phyloP scores from a whole-genome alignment of 192 early-diverging fungal genomes.

The Gaertneriomyces semiglobifer region DNA sequence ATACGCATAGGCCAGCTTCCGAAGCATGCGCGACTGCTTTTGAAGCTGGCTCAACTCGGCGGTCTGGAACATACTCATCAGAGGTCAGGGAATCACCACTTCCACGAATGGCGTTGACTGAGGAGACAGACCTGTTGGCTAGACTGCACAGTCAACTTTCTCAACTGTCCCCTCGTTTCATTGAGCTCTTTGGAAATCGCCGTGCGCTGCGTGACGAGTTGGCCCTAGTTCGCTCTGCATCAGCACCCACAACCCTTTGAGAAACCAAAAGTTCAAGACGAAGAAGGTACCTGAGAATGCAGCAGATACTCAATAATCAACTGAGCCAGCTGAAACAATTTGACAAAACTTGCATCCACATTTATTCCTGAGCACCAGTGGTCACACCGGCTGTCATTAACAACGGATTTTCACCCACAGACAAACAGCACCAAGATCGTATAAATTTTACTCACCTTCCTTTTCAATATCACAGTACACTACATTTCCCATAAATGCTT shows the following conservation, averaged over 20 bases:
- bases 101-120: background rate
- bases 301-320: conserved; percentile 57
- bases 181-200: conserved; percentile 26
- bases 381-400: background rate
- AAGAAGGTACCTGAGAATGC: conserved; percentile 41
- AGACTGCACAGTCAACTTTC: background rate
- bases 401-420: conserved; percentile 1
- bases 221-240: conserved; percentile 8
- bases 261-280: background rate
- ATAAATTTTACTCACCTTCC: conserved; percentile 30
- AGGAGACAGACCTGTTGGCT: background rate
- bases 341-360: conserved; percentile 54
- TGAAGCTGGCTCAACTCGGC: conserved; percentile 29
- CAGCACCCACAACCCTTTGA: background rate
- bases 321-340: conserved; percentile 55
- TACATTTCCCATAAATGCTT: conserved; percentile 54
- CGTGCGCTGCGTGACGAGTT: conserved; percentile 18
- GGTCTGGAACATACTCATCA: conserved; percentile 20
- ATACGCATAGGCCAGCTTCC: conserved; percentile 50
- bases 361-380: conserved; percentile 33
- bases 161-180: conserved; percentile 11
- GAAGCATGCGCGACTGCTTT: conserved; percentile 45
- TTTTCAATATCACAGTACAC: conserved; percentile 54
- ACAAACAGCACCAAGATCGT: background rate
- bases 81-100: conserved; percentile 1